A percentile compares a stretch with the other conserved stretches of the same genome.
Evolutionary conservation across 208 protist species (phyloP).

Genomic region (Acanthamoeba castellanii): DNA sequence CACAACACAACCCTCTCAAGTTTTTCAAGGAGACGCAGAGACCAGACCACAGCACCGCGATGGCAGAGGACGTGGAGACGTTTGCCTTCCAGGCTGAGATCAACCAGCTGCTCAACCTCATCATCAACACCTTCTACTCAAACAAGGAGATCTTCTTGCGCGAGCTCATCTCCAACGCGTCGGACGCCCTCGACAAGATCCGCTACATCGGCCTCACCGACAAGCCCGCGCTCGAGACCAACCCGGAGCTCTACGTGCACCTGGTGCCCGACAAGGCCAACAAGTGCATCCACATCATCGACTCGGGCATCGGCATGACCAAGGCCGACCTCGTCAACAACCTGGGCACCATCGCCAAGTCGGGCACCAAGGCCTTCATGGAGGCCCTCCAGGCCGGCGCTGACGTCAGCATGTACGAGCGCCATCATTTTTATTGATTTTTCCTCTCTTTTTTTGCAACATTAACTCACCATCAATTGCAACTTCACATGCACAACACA

Average conservation of each 20-base stretch:
- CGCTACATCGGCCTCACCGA: slow-evolving; percentile 97
- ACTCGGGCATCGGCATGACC: slow-evolving; percentile 99
- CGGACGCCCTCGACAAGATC: slow-evolving; percentile 99
- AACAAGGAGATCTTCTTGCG: slow-evolving; percentile 99
- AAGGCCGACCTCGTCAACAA: slow-evolving; percentile 99
- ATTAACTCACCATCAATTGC: neutral
- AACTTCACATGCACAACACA: neutral
- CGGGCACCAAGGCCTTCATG: slow-evolving; percentile 99
- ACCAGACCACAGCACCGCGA: neutral
- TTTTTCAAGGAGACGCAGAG: too few species aligned
- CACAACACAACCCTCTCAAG: neutral
- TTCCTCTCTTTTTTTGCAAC: neutral
- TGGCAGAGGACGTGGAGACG: slow-evolving; percentile 74
- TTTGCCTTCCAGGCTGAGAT: slow-evolving; percentile 95
- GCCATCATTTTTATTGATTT: neutral
- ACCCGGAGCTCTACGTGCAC: slow-evolving; percentile 96
- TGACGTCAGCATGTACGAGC: slow-evolving; percentile 95
- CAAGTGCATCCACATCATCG: slow-evolving; percentile 96
- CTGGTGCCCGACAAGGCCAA: slow-evolving; percentile 96
- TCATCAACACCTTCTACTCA: slow-evolving; percentile 99
- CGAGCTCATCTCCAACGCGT: slow-evolving; percentile 99
- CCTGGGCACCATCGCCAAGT: slow-evolving; percentile 99
- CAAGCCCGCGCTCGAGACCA: slow-evolving; percentile 92
- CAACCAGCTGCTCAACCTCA: slow-evolving; percentile 98
- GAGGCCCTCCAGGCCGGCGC: slow-evolving; percentile 97